phyloP scores from a whole-genome alignment of 306 rosid genomes.

The Alnus glutinosa region DNA sequence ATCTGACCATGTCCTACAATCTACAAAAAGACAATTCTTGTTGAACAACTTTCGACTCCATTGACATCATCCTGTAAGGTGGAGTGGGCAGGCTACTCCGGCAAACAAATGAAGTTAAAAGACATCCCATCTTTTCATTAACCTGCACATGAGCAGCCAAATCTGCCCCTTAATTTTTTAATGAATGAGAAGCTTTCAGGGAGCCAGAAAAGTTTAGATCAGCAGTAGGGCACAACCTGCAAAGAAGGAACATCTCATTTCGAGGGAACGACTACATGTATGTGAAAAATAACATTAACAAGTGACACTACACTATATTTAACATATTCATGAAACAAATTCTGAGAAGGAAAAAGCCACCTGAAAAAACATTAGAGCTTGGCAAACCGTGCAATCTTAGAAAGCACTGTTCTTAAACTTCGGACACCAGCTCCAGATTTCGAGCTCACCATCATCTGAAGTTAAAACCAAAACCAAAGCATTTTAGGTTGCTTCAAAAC shows the following conservation, averaged over 20 bases:
- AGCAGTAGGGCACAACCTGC: conserved; percentile 10
- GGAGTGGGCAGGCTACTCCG: background rate
- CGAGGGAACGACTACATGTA: background rate
- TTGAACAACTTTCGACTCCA: background rate
- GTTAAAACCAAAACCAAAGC: conserved; percentile 7
- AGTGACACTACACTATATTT: too few species aligned
- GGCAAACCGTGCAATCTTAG: conserved; percentile 68
- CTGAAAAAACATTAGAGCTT: conserved; percentile 40
- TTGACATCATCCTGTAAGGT: background rate
- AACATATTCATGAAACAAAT: background rate
- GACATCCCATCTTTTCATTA: background rate
- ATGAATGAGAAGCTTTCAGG: background rate
- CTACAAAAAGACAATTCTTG: background rate
- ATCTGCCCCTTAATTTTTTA: background rate
- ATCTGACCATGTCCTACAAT: too few species aligned
- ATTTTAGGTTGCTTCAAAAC: conserved; percentile 8
- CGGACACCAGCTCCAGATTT: conserved; percentile 93
- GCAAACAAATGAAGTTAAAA: background rate
- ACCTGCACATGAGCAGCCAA: background rate
- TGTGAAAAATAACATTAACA: background rate
- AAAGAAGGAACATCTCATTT: background rate
- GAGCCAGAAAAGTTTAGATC: conserved; percentile 9
- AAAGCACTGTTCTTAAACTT: conserved; percentile 76
- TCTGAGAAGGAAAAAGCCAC: conserved; percentile 16
- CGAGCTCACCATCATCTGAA: conserved; percentile 95